phyloP scores from a whole-genome alignment of 2,329 filamentous ascomycete species.

The Colletotrichum paranaense region DNA sequence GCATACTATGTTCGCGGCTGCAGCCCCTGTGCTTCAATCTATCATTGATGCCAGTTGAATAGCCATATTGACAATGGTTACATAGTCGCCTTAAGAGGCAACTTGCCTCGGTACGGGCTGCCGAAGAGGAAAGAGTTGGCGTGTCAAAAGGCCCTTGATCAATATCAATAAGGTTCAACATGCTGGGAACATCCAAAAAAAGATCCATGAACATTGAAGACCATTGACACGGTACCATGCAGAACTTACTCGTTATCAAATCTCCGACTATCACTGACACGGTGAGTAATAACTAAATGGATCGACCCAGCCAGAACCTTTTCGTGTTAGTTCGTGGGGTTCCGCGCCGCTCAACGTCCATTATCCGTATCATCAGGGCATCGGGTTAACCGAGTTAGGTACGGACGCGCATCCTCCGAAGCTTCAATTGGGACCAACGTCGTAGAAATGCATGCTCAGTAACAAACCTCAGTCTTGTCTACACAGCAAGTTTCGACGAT shows the following conservation, averaged over 20 bases:
- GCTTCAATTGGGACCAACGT: too few relatives aligned
- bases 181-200: not conserved
- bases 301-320: not conserved
- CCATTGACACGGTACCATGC: too few relatives aligned
- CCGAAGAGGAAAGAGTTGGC: not conserved
- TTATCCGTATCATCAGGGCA: not conserved
- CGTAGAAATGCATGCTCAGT: too few relatives aligned
- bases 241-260: not conserved
- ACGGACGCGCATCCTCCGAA: too few relatives aligned
- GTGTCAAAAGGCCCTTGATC: not conserved
- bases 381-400: not conserved
- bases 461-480: not conserved
- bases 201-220: too few relatives aligned
- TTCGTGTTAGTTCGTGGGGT: not conserved
- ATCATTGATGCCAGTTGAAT: not conserved
- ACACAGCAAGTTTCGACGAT: not conserved
- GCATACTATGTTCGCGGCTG: not conserved
- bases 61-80: not conserved
- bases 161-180: not conserved
- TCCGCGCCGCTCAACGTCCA: not conserved
- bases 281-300: not conserved
- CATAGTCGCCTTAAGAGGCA: not conserved
- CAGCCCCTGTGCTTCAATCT: not conserved
- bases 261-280: not conserved
- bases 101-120: not conserved